A percentile compares a stretch with the other conserved stretches of the same genome.
phyloP scores from a whole-genome alignment of 1,284 basidiomycete genomes.

The Fomitopsis pinicola region DNA sequence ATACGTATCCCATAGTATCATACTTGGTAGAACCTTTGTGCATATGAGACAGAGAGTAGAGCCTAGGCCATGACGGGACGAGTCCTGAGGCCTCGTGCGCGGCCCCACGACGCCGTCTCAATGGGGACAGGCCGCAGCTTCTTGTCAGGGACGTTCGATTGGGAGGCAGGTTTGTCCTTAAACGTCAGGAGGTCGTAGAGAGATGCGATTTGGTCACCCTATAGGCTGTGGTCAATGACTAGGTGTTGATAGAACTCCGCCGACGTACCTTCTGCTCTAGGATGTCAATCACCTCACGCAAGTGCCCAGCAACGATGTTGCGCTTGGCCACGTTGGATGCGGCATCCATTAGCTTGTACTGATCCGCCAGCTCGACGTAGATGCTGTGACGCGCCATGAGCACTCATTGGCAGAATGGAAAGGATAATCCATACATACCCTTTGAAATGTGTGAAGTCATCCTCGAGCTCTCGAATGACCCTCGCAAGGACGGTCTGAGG shows the following conservation, averaged over 20 bases:
- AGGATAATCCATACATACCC: slow-evolving; percentile 44
- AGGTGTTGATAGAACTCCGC: neutral
- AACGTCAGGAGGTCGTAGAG: slow-evolving; percentile 77
- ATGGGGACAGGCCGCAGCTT: neutral
- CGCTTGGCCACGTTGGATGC: slow-evolving; percentile 75
- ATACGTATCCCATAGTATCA: neutral
- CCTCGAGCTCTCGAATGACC: slow-evolving; percentile 81
- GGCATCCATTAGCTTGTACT: slow-evolving; percentile 85
- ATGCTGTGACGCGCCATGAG: slow-evolving; percentile 47
- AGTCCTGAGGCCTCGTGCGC: neutral
- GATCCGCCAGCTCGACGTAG: slow-evolving; percentile 83
- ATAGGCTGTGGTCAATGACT: neutral
- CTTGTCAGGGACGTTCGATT: slow-evolving; percentile 28
- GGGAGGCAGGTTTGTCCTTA: slow-evolving; percentile 55
- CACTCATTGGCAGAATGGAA: neutral
- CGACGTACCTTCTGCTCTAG: slow-evolving; percentile 76
- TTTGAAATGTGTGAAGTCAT: slow-evolving; percentile 88
- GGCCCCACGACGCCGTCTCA: neutral
- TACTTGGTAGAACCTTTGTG: neutral
- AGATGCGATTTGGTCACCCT: slow-evolving; percentile 88
- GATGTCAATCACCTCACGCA: slow-evolving; percentile 85
- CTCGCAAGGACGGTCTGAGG: slow-evolving; percentile 80
- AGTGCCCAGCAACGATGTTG: slow-evolving; percentile 77
- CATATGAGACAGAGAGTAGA: neutral
- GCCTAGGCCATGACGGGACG: neutral